Conservation (phyloP, 176 grass and related monocot genomes). For the Oryza glumipatula region DNA sequence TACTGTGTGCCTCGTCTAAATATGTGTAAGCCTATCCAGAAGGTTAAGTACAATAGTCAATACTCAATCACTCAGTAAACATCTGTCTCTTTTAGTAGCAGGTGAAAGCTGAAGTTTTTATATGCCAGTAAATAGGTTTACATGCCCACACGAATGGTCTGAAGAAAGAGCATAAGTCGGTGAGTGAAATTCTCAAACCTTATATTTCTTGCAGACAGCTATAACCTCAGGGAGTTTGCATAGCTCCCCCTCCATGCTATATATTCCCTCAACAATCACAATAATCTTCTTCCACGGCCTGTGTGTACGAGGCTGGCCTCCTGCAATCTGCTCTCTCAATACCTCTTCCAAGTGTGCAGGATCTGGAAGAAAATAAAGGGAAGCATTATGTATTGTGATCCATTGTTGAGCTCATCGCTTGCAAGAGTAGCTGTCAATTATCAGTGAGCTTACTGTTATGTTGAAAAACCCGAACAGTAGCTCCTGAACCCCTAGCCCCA, state of each 20-base stretch:
- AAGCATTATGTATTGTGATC: constrained; percentile 18
- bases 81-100: background rate
- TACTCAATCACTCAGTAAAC: background rate
- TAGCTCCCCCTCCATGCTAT: constrained; percentile 98
- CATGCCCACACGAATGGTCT: background rate
- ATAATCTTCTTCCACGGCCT: constrained; percentile 97
- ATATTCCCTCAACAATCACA: constrained; percentile 94
- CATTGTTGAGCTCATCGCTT: constrained; percentile 2
- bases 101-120: background rate
- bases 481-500: constrained; percentile 85
- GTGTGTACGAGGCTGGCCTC: constrained; percentile 83
- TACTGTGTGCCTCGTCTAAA: constrained; percentile 94
- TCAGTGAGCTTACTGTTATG: constrained; percentile 80
- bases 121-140: constrained; percentile 10
- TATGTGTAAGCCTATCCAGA: constrained; percentile 81
- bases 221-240: constrained; percentile 92
- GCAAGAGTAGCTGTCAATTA: constrained; percentile 4
- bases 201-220: constrained; percentile 93
- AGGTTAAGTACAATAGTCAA: constrained; percentile 36
- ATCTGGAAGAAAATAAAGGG: constrained; percentile 44
- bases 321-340: constrained; percentile 83
- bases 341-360: constrained; percentile 91
- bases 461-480: constrained; percentile 87
- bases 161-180: constrained; percentile 24
- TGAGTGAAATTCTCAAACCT: constrained; percentile 53